phyloP scores from a whole-genome alignment of 495 filamentous ascomycete genomes.

The Talaromyces thailandensis region DNA sequence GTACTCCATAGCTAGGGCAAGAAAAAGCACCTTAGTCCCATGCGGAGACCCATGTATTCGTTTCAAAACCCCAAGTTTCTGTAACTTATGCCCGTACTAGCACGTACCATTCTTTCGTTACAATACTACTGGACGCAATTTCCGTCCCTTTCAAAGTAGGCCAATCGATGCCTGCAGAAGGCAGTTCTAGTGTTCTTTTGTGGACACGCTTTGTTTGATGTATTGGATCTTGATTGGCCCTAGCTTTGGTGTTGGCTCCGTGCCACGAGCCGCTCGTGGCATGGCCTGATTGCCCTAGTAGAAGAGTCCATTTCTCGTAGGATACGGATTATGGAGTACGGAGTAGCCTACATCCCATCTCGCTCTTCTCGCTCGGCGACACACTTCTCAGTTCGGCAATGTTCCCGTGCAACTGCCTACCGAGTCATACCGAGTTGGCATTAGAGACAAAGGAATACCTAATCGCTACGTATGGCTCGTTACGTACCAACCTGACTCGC shows the following conservation, averaged over 20 bases:
- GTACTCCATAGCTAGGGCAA: not conserved
- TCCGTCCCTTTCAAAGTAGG: not conserved
- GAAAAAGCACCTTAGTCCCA: not conserved
- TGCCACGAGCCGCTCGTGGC: conserved; percentile 2
- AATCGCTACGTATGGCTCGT: not conserved
- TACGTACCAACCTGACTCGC: not conserved
- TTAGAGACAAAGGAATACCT: not conserved
- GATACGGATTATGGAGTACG: too few species aligned
- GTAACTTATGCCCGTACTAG: not conserved
- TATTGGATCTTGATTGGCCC: not conserved
- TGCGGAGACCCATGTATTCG: not conserved
- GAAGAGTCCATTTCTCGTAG: not conserved
- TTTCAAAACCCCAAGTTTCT: not conserved
- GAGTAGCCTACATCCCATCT: not conserved
- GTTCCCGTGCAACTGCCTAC: not conserved
- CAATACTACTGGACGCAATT: not conserved
- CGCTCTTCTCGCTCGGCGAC: not conserved
- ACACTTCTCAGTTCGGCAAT: conserved; percentile 1
- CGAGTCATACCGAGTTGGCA: not conserved
- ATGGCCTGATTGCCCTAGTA: not conserved
- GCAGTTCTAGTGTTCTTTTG: not conserved
- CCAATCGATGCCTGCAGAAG: not conserved
- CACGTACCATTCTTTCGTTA: not conserved
- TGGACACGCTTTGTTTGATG: not conserved
- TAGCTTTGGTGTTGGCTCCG: not conserved